These are phyloP conservation scores for Ceratobasidium theobromae DNA, from an alignment of 1,284 basidiomycete species.

Conservation along the genomic window DNA sequence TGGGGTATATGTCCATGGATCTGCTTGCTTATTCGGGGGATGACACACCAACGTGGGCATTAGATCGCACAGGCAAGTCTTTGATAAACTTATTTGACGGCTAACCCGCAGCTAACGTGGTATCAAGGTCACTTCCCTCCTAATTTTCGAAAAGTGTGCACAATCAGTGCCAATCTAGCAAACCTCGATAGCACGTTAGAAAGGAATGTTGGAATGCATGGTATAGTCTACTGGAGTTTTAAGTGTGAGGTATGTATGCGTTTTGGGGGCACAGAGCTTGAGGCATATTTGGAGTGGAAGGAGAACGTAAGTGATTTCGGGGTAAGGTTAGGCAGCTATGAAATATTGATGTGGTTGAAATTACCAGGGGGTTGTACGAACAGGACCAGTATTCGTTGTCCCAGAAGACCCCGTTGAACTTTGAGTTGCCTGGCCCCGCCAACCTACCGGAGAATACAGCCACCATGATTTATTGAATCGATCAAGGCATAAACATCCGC, in stretches of 20 bases:
- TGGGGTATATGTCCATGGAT: not conserved
- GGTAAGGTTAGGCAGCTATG: not conserved
- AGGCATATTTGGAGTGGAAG: conserved; percentile 4
- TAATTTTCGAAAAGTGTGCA: not conserved
- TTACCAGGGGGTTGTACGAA: conserved; percentile 3
- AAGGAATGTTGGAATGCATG: not conserved
- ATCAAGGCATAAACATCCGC: no score
- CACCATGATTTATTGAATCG: not conserved
- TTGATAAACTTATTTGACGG: not conserved
- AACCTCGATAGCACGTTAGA: not conserved
- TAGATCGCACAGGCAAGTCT: not conserved
- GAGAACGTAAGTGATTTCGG: not conserved
- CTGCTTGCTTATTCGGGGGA: conserved; percentile 3
- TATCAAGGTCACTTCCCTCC: not conserved
- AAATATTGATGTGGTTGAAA: not conserved
- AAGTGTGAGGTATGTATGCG: not conserved
- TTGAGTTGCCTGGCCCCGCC: not conserved
- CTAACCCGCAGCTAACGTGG: not conserved
- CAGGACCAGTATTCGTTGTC: not conserved
- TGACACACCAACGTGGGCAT: not conserved
- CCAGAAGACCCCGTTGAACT: not conserved
- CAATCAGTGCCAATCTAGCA: not conserved
- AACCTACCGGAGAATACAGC: not conserved
- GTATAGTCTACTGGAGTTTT: not conserved
- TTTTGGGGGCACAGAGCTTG: not conserved